Evolutionary conservation across 2,329 filamentous ascomycete species (phyloP).

Genomic region (Fusarium sp.): DNA sequence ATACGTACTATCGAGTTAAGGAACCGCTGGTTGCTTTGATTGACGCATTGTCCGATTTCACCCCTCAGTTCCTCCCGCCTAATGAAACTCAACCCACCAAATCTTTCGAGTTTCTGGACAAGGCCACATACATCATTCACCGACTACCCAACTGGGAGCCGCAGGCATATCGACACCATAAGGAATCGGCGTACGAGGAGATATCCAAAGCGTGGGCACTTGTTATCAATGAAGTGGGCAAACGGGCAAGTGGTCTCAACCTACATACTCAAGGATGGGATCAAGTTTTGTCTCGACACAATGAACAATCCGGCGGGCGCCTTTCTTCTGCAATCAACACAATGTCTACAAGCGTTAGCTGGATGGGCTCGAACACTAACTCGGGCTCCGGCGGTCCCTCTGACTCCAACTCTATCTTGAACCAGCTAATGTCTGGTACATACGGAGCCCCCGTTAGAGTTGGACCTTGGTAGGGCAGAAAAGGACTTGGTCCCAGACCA

Average conservation of each 20-base stretch:
- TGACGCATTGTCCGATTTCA: slow-evolving; percentile 93
- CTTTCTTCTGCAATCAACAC: slow-evolving; percentile 84
- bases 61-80: slow-evolving; percentile 93
- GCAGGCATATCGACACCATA: slow-evolving; percentile 89
- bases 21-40: slow-evolving; percentile 83
- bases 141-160: slow-evolving; percentile 91
- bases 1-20: slow-evolving; percentile 93
- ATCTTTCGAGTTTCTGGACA: slow-evolving; percentile 89
- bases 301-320: slow-evolving; percentile 85
- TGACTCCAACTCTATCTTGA: slow-evolving; percentile 69
- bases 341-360: slow-evolving; percentile 79
- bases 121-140: slow-evolving; percentile 90
- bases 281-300: slow-evolving; percentile 86
- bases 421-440: slow-evolving; percentile 71
- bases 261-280: slow-evolving; percentile 94
- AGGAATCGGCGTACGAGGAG: slow-evolving; percentile 96
- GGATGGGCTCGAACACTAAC: slow-evolving; percentile 70
- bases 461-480: slow-evolving; percentile 67
- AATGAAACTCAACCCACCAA: slow-evolving; percentile 86
- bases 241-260: slow-evolving; percentile 90
- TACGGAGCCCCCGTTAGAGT: slow-evolving; percentile 72
- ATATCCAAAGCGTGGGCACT: slow-evolving; percentile 93
- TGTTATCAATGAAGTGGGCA: slow-evolving; percentile 90
- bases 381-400: slow-evolving; percentile 43
- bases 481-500: slow-evolving; percentile 11